These are phyloP conservation scores for Metarhizium album DNA, from an alignment of 2,329 filamentous ascomycete genomes.

Conservation along the genomic window DNA sequence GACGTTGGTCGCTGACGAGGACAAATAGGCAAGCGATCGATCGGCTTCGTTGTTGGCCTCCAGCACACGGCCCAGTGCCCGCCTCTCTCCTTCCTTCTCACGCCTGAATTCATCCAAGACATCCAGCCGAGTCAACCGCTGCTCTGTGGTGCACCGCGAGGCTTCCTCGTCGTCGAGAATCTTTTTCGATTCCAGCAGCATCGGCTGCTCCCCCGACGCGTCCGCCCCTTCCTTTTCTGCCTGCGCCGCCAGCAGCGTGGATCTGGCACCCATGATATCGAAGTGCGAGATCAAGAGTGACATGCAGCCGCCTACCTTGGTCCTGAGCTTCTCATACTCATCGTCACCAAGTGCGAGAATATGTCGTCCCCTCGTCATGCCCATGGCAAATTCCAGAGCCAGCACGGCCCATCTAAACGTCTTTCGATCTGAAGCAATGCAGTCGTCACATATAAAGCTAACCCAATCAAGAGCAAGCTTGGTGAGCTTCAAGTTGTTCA, in stretches of 20 bases:
- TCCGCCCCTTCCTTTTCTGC: constrained; percentile 85
- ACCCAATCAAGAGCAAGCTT: constrained; percentile 94
- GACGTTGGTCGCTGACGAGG: constrained; percentile 87
- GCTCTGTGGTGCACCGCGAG: constrained; percentile 58
- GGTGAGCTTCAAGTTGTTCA: constrained; percentile 94
- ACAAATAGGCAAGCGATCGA: constrained; percentile 85
- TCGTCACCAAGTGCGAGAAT: constrained; percentile 83
- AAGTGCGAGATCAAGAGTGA: constrained; percentile 95
- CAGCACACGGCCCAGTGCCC: constrained; percentile 78
- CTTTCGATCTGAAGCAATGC: constrained; percentile 83
- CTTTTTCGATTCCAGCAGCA: constrained; percentile 66
- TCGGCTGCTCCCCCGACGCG: constrained; percentile 63
- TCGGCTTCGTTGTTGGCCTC: constrained; percentile 95
- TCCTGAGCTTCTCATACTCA: constrained; percentile 72
- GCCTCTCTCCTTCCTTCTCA: constrained; percentile 72
- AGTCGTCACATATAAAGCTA: constrained; percentile 95
- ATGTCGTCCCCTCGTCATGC: constrained; percentile 88
- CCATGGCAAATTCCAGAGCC: constrained; percentile 92
- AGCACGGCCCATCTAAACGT: constrained; percentile 97
- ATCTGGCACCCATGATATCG: constrained; percentile 95
- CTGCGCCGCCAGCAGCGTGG: constrained; percentile 82
- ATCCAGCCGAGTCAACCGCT: constrained; percentile 62
- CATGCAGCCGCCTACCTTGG: constrained; percentile 96
- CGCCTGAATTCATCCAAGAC: constrained; percentile 70
- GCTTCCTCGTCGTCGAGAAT: constrained; percentile 78